Conservation (phyloP, 129 eudicot species). For the Dittrichia graveolens region DNA sequence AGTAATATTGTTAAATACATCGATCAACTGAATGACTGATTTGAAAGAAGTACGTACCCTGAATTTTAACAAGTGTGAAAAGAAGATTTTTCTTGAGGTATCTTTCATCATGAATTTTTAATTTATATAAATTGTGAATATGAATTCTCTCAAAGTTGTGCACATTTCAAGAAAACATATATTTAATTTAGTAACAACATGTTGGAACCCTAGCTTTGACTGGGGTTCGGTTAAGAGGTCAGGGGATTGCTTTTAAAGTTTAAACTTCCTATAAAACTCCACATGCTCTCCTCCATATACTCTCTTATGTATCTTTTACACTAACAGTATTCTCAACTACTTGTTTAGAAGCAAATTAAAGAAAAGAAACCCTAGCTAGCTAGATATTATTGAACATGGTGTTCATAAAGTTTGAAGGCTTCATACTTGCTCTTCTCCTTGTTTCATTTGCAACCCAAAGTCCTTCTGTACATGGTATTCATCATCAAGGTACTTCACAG, state of each 20-base stretch:
- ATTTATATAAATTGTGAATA: constrained; percentile 7
- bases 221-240: neutral
- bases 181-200: constrained; percentile 28
- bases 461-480: constrained; percentile 28
- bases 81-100: constrained; percentile 15
- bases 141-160: constrained; percentile 21
- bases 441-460: constrained; percentile 37
- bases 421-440: constrained; percentile 33
- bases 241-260: neutral
- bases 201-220: constrained; percentile 46
- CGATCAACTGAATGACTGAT: no score
- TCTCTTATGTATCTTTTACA: constrained; percentile 35
- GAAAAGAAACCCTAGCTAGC: constrained; percentile 22
- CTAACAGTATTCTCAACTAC: constrained; percentile 2
- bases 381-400: constrained; percentile 20
- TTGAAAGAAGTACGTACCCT: no score
- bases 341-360: constrained; percentile 6
- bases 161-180: constrained; percentile 35
- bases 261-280: constrained; percentile 34
- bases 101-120: constrained; percentile 2
- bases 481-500: constrained; percentile 32
- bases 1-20: no score
- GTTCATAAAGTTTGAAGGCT: constrained; percentile 25
- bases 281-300: constrained; percentile 30
- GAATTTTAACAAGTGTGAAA: constrained; percentile 31